Evolutionary conservation across 495 filamentous ascomycete species (phyloP).

Genomic region (Terfezia claveryi): DNA sequence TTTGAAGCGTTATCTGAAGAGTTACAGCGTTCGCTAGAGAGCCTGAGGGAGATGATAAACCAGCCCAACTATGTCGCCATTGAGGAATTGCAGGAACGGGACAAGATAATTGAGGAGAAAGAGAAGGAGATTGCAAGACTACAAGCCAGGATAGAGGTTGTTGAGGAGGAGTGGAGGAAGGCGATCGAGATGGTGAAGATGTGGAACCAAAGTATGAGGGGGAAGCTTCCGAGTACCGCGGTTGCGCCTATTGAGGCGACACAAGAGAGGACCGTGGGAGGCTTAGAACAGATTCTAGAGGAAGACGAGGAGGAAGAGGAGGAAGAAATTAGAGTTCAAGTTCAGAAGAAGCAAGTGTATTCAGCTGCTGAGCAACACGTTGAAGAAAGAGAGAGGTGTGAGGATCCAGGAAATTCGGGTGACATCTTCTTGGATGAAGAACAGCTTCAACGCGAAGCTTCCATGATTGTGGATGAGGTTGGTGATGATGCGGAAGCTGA

Average conservation of each 20-base stretch:
- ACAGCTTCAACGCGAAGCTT: background rate
- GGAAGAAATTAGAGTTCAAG: background rate
- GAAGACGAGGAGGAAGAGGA: slow-evolving; percentile 4
- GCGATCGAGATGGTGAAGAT: slow-evolving; percentile 76
- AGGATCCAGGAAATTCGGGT: background rate
- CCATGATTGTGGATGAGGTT: background rate
- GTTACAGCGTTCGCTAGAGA: slow-evolving; percentile 51
- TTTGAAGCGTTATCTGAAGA: slow-evolving; percentile 52
- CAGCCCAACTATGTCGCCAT: slow-evolving; percentile 91
- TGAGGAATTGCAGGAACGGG: slow-evolving; percentile 27
- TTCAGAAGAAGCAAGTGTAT: background rate
- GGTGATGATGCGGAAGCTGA: background rate
- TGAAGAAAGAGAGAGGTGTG: background rate
- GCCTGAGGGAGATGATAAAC: slow-evolving; percentile 61
- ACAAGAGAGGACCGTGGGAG: background rate
- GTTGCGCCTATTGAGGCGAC: background rate
- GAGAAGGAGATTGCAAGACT: slow-evolving; percentile 48
- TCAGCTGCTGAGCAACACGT: background rate
- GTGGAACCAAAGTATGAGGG: slow-evolving; percentile 67
- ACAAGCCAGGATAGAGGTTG: slow-evolving; percentile 67
- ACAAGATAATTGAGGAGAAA: slow-evolving; percentile 10
- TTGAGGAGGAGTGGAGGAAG: slow-evolving; percentile 78
- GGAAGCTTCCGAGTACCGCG: slow-evolving; percentile 25
- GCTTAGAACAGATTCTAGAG: slow-evolving; percentile 7
- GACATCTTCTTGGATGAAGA: background rate